Base-by-base conservation (phyloP, 176 grass and related monocot genomes). In the Hsuehochloa calcarea region DNA sequence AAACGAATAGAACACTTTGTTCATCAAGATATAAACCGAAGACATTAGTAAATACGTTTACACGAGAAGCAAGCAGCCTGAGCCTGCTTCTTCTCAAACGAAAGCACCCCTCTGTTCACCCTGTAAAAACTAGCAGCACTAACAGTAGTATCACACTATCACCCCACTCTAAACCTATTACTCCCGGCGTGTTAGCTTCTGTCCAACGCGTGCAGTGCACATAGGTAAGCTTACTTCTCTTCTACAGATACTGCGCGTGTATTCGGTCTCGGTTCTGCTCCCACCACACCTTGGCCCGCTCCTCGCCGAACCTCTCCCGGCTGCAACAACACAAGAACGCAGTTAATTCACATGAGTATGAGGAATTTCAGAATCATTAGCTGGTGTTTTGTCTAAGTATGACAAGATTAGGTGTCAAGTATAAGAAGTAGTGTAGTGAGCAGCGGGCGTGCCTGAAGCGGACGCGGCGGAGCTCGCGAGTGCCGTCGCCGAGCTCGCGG, bases 231-330 rank as follows among this genome's bases (percentile, higher is more conserved):
- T 17, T 29, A 17, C 26, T 65, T 31, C 61, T 64, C 61, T 31
- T 65, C 62, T 88, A 97, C 73, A 97, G 93, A 35, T 97, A 97
- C 74, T 97, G 93, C 41, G 75, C 83, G 82, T 97, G 93, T 88
- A 97, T 95, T 86, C 95, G 79, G 71, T 97, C 93, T 67, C 90
- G 85, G 86, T 95, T 95, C 65, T 93, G 88, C 76, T 97, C 95
- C 95, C 95, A 97, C 95, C 95, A 97, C 74, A 93, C 84, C 89
- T 97, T 97, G 34, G 95, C 95, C 27, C 87, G 85, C 14, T 91
- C 91, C 80, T 97, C 95, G 38, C 91, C 95, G 49, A 97, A 97
- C 80, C 65, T 91, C 77, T 97, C 91, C 19, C 95, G 95, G 82
- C 95, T 97, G 87, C 85, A 90, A 20, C 8, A 54, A 54, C 75